Conservation (phyloP, 2,329 filamentous ascomycete species). For the Arthrobotrys sinensis region DNA sequence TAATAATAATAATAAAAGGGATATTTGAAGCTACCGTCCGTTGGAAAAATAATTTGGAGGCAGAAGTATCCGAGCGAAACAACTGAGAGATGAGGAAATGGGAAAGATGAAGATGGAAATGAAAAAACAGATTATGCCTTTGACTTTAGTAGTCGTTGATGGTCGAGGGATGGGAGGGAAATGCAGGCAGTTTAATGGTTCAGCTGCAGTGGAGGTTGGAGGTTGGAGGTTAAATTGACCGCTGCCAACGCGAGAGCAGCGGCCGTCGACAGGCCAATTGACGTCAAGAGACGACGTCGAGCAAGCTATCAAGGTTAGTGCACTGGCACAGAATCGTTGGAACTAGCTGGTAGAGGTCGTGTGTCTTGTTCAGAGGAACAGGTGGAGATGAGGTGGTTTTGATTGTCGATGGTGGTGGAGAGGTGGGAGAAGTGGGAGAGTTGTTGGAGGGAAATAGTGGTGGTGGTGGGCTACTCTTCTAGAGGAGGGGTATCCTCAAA, state of each 20-base stretch:
- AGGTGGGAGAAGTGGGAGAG: neutral
- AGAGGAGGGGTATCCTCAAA: slow-evolving; percentile 52
- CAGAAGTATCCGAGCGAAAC: slow-evolving; percentile 20
- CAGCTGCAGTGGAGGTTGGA: neutral
- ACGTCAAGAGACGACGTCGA: slow-evolving; percentile 17
- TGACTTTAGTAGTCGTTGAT: slow-evolving; percentile 5
- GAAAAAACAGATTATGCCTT: slow-evolving; percentile 3
- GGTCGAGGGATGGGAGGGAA: neutral
- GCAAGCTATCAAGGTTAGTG: slow-evolving; percentile 16
- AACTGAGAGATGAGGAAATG: slow-evolving; percentile 8
- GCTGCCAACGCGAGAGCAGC: slow-evolving; percentile 32
- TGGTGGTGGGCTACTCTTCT: slow-evolving; percentile 1
- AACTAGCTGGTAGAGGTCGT: slow-evolving; percentile 17
- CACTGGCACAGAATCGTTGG: slow-evolving; percentile 7
- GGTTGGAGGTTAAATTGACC: slow-evolving; percentile 11
- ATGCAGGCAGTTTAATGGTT: slow-evolving; percentile 5
- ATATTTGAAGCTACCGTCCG: slow-evolving; percentile 63
- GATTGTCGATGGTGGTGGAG: neutral
- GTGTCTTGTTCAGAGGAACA: neutral
- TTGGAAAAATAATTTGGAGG: slow-evolving; percentile 62
- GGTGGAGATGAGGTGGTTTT: slow-evolving; percentile 13
- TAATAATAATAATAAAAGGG: slow-evolving; percentile 62
- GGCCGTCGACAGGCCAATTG: slow-evolving; percentile 42
- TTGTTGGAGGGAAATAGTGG: neutral
- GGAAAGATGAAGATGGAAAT: slow-evolving; percentile 1